Evolutionary conservation across 768 basidiomycete genomes (phyloP), one percentile per base, ranked within the genome.

Genomic region (Hygrocybe punicea): DNA sequence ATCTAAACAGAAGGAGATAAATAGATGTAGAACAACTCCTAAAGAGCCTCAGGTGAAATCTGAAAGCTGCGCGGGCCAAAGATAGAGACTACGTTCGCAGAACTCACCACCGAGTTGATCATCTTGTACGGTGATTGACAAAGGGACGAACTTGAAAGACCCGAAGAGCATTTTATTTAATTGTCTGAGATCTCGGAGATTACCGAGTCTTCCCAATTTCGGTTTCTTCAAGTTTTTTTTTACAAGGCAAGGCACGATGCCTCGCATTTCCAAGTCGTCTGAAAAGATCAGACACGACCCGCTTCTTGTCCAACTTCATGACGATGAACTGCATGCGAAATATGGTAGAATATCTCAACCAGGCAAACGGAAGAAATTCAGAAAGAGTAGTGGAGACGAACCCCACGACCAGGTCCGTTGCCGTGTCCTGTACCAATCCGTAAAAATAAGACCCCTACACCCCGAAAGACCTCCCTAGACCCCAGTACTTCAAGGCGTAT

Each of bases 401-500:
- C 75, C 80, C 53, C 53, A 62, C 52, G 60, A 58, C 51, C 85
- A 86, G 70, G 89, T 85, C 66, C 68, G 53, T 53, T 56, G 57
- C 68, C 44, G 57, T 55, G 62, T 49, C 46, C 21, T 11, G 16
- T 7, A 56, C 7, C 55, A 53, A 24, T 24, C 55, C 33, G 4
- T 36, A 33, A 10, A 23, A 9, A 45, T 21, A 17, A 7, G 33
- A 4, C 21, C 25, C 19, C 11, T 11, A 9, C 34, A 16, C 25
- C 9, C 36, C 2, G 17, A 49, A 61, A 95, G 92, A 78, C 75
- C 44, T 83, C 85, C 17, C 69, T 94, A 59, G 91, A 93, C 67
- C 81, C 87, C 2, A 91, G 88, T 72, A 88, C 86, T 6, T 96
- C 93, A 0, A 79, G 81, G 58, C 86, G 84, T 63, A 97, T 99